Evolutionary conservation across 768 basidiomycete genomes (phyloP), one percentile per base, ranked within the genome.

Genomic region (Lyophyllum decastes): DNA sequence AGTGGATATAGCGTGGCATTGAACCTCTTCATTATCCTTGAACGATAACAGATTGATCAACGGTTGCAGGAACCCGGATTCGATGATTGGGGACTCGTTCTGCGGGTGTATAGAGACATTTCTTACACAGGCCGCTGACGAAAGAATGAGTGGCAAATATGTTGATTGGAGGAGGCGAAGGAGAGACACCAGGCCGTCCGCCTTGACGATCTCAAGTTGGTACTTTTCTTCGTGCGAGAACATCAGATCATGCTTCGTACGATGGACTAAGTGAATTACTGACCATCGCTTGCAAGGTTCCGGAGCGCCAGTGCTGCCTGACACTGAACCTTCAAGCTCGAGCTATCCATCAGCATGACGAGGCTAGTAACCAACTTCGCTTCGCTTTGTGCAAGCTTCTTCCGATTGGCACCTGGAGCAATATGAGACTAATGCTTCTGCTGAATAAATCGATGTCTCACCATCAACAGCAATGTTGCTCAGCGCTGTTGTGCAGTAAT

Each of bases 11-110:
- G 97, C 97, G 66, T 99, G 97, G 68, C 97, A 98, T 70, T 99
- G 97, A 22, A 99, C 95, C 74, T 99, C 97, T 76, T 99, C 97
- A 68, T 98, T 98, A 73, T 99, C 97, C 72, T 98, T 98, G 79
- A 98, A 98, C 1, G 95, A 93, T 21, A 99, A 79, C 30, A 99
- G 83, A 69, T 94, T 95, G 72, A 99, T 98, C 40, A 99, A 78
- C 0, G 97, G 97, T 66, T 94, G 90, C 60, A 98, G 76, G 81
- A 99, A 99, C 19, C 96, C 96, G 34, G 94, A 92, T 67, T 99
- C 97, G 71, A 99, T 99, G 72, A 99, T 99, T 17, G 96, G 97
- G 1, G 95, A 97, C 73, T 98, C 97, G 79, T 99, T 99, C 70
- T 88, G 86, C 0, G 97, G 97, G 72, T 98, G 97, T 57, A 98